phyloP scores from a whole-genome alignment of 2,329 filamentous ascomycete genomes.

The Penicillium digitatum region DNA sequence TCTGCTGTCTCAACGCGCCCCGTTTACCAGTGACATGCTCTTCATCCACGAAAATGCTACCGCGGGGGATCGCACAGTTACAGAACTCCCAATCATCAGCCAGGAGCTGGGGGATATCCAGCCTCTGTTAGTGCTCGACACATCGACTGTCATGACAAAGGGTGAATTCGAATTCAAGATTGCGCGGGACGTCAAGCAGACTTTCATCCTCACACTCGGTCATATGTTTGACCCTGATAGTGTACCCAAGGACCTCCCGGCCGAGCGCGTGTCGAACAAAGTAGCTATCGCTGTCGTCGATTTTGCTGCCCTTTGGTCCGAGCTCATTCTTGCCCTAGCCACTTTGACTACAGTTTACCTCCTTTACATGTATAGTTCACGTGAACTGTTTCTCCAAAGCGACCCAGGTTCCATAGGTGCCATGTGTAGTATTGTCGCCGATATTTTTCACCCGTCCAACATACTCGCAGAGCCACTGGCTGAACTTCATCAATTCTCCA shows the following conservation, averaged over 20 bases:
- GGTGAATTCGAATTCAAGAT: constrained; percentile 28
- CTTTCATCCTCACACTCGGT: constrained; percentile 31
- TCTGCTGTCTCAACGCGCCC: constrained; percentile 29
- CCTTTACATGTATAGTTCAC: constrained; percentile 28
- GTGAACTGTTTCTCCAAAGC: constrained; percentile 30
- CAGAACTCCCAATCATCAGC: constrained; percentile 32
- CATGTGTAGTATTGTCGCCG: constrained; percentile 35
- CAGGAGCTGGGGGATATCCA: constrained; percentile 31
- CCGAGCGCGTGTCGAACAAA: constrained; percentile 21
- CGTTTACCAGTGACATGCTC: constrained; percentile 34
- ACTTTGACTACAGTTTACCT: constrained; percentile 25
- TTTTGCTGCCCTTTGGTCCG: constrained; percentile 29
- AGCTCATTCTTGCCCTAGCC: constrained; percentile 28
- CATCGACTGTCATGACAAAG: constrained; percentile 28
- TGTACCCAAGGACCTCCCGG: constrained; percentile 19
- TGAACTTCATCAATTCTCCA: constrained; percentile 35
- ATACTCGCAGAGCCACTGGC: constrained; percentile 25
- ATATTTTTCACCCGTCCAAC: constrained; percentile 29
- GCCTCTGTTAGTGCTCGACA: constrained; percentile 29
- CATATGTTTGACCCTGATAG: constrained; percentile 32
- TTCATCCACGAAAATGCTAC: constrained; percentile 31
- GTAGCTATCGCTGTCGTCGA: constrained; percentile 31
- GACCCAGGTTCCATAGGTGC: constrained; percentile 34
- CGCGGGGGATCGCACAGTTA: constrained; percentile 26
- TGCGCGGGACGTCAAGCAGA: constrained; percentile 27